Percentiles rank a stretch among this genome's conserved stretches.
These are phyloP conservation scores for Chrysosporium queenslandicum DNA, from an alignment of 2,329 filamentous ascomycete genomes.

Conservation along the genomic window DNA sequence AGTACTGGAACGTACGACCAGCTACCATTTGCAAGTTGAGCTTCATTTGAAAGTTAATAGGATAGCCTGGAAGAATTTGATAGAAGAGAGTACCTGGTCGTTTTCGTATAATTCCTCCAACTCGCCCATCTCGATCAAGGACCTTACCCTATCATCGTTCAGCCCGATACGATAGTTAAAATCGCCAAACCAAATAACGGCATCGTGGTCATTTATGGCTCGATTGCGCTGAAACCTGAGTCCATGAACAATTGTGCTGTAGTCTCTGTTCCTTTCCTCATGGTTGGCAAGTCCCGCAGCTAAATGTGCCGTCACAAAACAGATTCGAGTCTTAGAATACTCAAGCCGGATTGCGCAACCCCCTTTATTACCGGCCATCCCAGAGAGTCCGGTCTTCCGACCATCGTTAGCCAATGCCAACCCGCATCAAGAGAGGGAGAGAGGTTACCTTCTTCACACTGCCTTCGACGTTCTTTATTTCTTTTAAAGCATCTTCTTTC, in stretches of 20 bases:
- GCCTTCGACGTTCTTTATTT: constrained; percentile 95
- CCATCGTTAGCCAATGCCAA: constrained; percentile 17
- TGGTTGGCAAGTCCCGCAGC: constrained; percentile 95
- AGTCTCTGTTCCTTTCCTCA: constrained; percentile 90
- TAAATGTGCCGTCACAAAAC: constrained; percentile 92
- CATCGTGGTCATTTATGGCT: constrained; percentile 82
- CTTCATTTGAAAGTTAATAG: constrained; percentile 32
- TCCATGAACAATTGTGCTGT: constrained; percentile 76
- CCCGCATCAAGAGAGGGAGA: constrained; percentile 5
- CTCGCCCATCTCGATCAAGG: constrained; percentile 61
- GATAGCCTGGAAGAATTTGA: not conserved
- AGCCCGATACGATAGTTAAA: constrained; percentile 97
- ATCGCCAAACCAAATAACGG: constrained; percentile 90
- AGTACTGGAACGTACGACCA: constrained; percentile 78
- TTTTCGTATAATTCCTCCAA: constrained; percentile 77
- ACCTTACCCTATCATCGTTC: constrained; percentile 63
- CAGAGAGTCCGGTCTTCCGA: constrained; percentile 69
- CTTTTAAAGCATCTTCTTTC: constrained; percentile 60
- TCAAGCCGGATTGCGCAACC: constrained; percentile 94
- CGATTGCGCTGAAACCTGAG: constrained; percentile 84
- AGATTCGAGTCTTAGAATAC: constrained; percentile 83
- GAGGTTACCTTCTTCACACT: constrained; percentile 67
- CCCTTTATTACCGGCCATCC: constrained; percentile 96
- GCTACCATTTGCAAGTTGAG: constrained; percentile 95
- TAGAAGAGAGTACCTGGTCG: constrained; percentile 55